Evolutionary conservation across 208 protist species (phyloP), one percentile per base, ranked within the genome.

Genomic region (Trypanosoma melophagium): DNA sequence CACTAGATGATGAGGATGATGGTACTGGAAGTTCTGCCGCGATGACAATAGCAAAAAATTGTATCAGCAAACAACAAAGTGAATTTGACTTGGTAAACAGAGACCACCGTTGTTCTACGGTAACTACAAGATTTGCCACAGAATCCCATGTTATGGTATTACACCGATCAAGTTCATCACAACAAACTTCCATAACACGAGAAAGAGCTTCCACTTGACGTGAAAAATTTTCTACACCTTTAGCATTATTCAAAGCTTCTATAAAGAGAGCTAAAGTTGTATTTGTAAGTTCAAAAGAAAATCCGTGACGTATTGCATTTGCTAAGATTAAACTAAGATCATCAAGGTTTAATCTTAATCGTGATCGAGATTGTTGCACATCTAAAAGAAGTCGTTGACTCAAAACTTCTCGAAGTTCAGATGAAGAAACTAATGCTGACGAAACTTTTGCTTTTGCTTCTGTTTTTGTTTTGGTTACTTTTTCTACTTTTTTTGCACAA

Each of bases 171-270:
- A 75, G 52, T 13, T 57, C 72, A n/a, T 87, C 80, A 7, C 86
- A 71, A 62, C 74, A 87, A 12, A 81, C 83, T 55, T 92, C 86
- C 71, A 89, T 58, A 19, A 92, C 77, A 54, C 86, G 86, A 17
- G 83, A 73, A 17, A 92, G 56, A 1, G 79, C 67, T 54, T 90
- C 74, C 0, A 74, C 35, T 25, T 67, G 50, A 2, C 40, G 24
- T 13, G 61, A 42, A 21, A 47, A 53, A 40, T 49, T 51, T 19
- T 66, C 49, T 57, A 54, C 60, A 22, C 60, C 69, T 50, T 28
- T 52, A 22, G 22, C 45, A 17, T 28, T 31, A 50, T 28, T 45
- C 22, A 68, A 41, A 2, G 55, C 47, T 19, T 41, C 49, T 19
- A 16, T 45, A 40, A 65, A 70, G 1, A 25, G 14, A 45, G 16